Base-by-base conservation (phyloP, 306 rosid species). In the Mimosa pudica region DNA sequence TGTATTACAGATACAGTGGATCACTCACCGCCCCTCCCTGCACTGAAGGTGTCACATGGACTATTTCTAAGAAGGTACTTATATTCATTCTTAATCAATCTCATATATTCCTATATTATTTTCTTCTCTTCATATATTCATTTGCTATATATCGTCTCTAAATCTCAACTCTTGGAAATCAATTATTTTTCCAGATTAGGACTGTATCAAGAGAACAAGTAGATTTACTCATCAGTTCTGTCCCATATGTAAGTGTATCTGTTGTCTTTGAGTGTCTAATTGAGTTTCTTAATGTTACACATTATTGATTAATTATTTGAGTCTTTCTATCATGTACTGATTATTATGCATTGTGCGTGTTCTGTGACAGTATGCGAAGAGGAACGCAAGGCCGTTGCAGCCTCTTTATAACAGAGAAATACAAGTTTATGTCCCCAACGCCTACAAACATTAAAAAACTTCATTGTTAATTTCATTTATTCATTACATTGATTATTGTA, bases 1-100 rank as follows among this genome's bases (percentile, higher is more conserved):
- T 60, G 70, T 87, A 80, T 44, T 89, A 87, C 74, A 88, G 85
- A 78, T 93, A 93, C 76, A 62, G 83, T 74, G 98, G 98, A 32
- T 92, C 94, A 7, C 89, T 90, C 73, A 92, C 94, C 11, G 58
- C 86, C 49, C 97, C 94, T 71, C 97, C 97, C 63, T 90, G 97
- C 60, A 86, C 87, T 47, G 87, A 89, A 85, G 94, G 93, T 14
- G 86, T 93, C 82, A 82, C 85, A 77, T 91, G 98, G 97, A 83
- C 84, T 64, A 79, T 91, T 24, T 73, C 81, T 63, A 87, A 52
- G 18, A 81, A 87, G 89, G 94, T 91, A 83, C 24, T 20, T n/a
- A 0, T 58, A 18, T 58, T 20, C 20, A 58, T 57, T 57, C 7
- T 18, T 5, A 18, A 20, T 58, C 17, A 9, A 8, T n/a, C 33